A percentile compares a stretch with the other conserved stretches of the same genome.
Conservation (phyloP, 805 yeast species). For the Ogataea angusta region DNA sequence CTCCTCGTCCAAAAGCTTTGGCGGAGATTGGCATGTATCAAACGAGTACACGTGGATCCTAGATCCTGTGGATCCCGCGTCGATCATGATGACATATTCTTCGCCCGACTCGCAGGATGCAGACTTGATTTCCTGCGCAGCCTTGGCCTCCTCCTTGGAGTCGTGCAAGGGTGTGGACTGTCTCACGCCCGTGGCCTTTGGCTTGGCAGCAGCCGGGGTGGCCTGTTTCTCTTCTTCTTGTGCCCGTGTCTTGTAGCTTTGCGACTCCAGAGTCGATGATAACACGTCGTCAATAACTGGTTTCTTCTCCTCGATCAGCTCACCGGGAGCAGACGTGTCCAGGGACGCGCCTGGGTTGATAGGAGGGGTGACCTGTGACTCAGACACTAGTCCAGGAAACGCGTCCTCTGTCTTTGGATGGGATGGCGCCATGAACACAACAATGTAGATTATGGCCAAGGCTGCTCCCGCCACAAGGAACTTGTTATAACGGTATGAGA, state of each 20-base stretch:
- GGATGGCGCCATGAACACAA: slow-evolving; percentile 41
- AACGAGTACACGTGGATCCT: slow-evolving; percentile 93
- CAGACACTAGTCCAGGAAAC: slow-evolving; percentile 3
- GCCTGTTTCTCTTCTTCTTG: slow-evolving; percentile 3
- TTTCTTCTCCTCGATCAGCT: not conserved
- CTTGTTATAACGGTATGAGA: slow-evolving; percentile 48
- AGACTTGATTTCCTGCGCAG: slow-evolving; percentile 11
- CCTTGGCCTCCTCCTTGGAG: slow-evolving; percentile 16
- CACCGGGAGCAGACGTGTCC: slow-evolving; percentile 2
- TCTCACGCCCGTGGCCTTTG: slow-evolving; percentile 1
- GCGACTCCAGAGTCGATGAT: not conserved
- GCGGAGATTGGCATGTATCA: slow-evolving; percentile 82
- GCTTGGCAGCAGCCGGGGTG: slow-evolving; percentile 4
- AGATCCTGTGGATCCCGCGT: slow-evolving; percentile 97
- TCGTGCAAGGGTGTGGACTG: slow-evolving; percentile 8
- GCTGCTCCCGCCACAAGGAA: slow-evolving; percentile 44
- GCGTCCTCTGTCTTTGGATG: slow-evolving; percentile 13
- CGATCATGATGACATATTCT: slow-evolving; percentile 88
- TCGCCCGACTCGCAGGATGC: slow-evolving; percentile 38
- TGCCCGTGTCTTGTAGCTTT: not conserved
- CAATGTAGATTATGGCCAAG: slow-evolving; percentile 46
- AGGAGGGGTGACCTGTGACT: not conserved
- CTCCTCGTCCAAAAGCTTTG: slow-evolving; percentile 71
- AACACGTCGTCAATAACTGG: not conserved
- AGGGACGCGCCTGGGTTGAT: slow-evolving; percentile 13